Percentiles rank a stretch among this genome's conserved stretches.
Evolutionary conservation across 2,329 filamentous ascomycete genomes (phyloP).

Genomic region (Fusarium solani-melongenae): DNA sequence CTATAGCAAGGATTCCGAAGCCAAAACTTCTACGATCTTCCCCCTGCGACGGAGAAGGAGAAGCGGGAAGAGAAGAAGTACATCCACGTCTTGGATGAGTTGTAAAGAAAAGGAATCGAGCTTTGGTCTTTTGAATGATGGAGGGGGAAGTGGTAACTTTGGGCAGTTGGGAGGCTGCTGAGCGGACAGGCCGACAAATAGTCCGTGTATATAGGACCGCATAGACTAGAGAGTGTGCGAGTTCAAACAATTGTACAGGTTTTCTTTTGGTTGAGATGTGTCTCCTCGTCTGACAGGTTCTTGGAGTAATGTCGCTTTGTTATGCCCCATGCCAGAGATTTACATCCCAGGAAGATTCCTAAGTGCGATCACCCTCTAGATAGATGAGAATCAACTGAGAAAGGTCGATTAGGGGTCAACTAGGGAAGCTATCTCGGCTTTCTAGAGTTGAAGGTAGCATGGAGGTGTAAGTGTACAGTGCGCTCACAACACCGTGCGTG

Average conservation of each 20-base stretch:
- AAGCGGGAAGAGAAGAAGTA: slow-evolving; percentile 96
- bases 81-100: slow-evolving; percentile 89
- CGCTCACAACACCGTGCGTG: background rate
- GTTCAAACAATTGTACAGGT: slow-evolving; percentile 46
- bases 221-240: slow-evolving; percentile 45
- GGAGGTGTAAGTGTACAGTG: background rate
- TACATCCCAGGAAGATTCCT: background rate
- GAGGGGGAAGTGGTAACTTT: slow-evolving; percentile 13
- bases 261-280: slow-evolving; percentile 38
- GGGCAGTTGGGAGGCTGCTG: slow-evolving; percentile 12
- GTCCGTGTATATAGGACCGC: slow-evolving; percentile 47
- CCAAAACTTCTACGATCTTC: slow-evolving; percentile 89
- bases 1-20: slow-evolving; percentile 88
- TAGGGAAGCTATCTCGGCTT: background rate
- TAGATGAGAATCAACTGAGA: background rate
- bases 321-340: background rate
- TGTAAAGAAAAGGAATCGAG: slow-evolving; percentile 62
- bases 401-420: background rate
- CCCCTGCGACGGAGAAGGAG: slow-evolving; percentile 94
- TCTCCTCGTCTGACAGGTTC: background rate
- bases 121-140: slow-evolving; percentile 30
- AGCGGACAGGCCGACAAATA: slow-evolving; percentile 36
- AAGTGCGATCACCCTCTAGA: background rate
- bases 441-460: background rate
- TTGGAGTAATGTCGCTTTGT: background rate